These are phyloP conservation scores for Plasmodium yoelii DNA, from an alignment of 169 alveolate genomes.

Conservation along the genomic window DNA sequence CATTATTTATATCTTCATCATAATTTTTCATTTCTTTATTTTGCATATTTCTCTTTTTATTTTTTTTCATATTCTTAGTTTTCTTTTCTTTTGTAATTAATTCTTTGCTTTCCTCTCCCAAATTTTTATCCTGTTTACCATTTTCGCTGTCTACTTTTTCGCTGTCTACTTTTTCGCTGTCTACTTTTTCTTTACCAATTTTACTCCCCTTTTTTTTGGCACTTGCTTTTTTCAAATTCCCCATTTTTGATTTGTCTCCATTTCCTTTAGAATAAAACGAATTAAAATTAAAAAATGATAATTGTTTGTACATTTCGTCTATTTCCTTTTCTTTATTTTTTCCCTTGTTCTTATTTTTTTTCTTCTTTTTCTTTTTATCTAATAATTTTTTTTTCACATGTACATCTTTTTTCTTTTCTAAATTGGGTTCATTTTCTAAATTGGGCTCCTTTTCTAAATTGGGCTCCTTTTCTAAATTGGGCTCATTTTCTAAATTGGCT, in stretches of 20 bases:
- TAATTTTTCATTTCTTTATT: not conserved
- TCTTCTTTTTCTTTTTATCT: conserved; percentile 1
- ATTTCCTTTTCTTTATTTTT: conserved; percentile 40
- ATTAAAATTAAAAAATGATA: conserved; percentile 31
- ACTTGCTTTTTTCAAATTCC: not conserved
- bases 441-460: not conserved
- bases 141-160: not conserved
- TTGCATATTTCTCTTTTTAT: not conserved
- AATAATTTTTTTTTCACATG: conserved; percentile 6
- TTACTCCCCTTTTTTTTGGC: conserved; percentile 11
- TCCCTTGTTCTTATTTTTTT: not conserved
- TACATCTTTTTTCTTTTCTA: not conserved
- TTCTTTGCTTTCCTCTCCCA: not conserved
- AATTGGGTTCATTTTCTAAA: not conserved
- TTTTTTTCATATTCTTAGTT: not conserved
- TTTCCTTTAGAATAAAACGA: conserved; percentile 5
- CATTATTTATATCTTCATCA: not conserved
- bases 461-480: not conserved
- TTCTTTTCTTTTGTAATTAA: not conserved
- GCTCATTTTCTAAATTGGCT: not conserved
- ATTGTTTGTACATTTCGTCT: conserved; percentile 41
- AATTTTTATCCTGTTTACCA: not conserved
- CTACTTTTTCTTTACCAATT: conserved; percentile 10
- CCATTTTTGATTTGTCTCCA: not conserved
- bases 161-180: not conserved